Conservation (phyloP, 1,139 yeast species). For the Suhomyces panamericanus region DNA sequence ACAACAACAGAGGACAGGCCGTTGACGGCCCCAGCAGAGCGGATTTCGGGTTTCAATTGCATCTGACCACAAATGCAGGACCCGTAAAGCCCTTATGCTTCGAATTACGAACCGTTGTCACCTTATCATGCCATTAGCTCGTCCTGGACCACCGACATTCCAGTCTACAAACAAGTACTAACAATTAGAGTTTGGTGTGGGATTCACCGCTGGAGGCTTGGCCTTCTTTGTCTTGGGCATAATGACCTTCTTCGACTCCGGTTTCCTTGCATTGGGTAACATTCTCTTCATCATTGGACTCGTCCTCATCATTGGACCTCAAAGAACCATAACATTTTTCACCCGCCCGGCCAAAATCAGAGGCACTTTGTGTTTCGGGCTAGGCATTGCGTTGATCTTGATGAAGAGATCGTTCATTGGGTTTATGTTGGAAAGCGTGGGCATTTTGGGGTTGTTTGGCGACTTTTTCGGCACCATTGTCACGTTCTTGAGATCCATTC, state of each 20-base stretch:
- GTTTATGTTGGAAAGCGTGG: constrained; percentile 79
- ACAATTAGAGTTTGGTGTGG: constrained; percentile 80
- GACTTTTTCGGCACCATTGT: constrained; percentile 89
- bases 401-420: constrained; percentile 81
- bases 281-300: constrained; percentile 80
- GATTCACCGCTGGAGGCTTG: constrained; percentile 85
- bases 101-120: too few relatives aligned
- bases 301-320: constrained; percentile 82
- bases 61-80: too few relatives aligned
- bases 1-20: too few relatives aligned
- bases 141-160: too few relatives aligned
- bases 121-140: too few relatives aligned
- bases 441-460: constrained; percentile 86
- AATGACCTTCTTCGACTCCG: constrained; percentile 84
- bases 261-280: constrained; percentile 86
- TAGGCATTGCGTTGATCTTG: constrained; percentile 76
- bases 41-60: too few relatives aligned
- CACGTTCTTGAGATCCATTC: constrained; percentile 85
- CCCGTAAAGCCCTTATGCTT: too few relatives aligned
- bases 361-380: constrained; percentile 75
- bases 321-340: constrained; percentile 79
- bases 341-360: constrained; percentile 83
- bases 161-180: constrained; percentile 1
- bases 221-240: constrained; percentile 80
- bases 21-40: too few relatives aligned